Conservation (phyloP, 2,329 filamentous ascomycete genomes). For the Phialophora expanda region DNA sequence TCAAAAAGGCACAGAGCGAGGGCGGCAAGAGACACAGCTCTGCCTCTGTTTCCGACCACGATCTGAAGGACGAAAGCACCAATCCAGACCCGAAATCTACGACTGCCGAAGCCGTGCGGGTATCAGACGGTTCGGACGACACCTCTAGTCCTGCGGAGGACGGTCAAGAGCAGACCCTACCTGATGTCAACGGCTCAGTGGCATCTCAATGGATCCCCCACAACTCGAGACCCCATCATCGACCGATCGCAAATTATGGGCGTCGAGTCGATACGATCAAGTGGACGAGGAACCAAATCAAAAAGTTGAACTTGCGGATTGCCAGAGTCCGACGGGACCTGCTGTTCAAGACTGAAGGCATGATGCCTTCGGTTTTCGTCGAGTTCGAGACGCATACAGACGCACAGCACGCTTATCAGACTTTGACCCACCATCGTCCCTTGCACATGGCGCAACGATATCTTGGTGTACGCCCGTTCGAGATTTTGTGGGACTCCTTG, state of each 20-base stretch:
- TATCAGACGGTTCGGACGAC: conserved; percentile 7
- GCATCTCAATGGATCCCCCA: conserved; percentile 46
- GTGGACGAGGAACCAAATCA: conserved; percentile 45
- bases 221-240: conserved; percentile 43
- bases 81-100: conserved; percentile 74
- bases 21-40: conserved; percentile 65
- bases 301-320: conserved; percentile 43
- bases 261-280: conserved; percentile 48
- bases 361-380: conserved; percentile 81
- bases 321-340: conserved; percentile 43
- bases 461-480: conserved; percentile 78
- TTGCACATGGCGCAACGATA: conserved; percentile 87
- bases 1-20: conserved; percentile 39
- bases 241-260: conserved; percentile 46
- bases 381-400: conserved; percentile 82
- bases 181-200: conserved; percentile 46
- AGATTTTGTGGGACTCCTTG: conserved; percentile 85
- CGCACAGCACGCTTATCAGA: conserved; percentile 85
- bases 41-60: conserved; percentile 67
- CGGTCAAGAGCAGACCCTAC: conserved; percentile 16
- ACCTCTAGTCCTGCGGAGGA: neutral
- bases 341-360: conserved; percentile 45
- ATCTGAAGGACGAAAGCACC: conserved; percentile 49
- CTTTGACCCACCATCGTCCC: conserved; percentile 81
- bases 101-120: conserved; percentile 15